Evolutionary conservation across 441 rosid species (phyloP), one percentile per base, ranked within the genome.

Genomic region (Manihot esculenta): DNA sequence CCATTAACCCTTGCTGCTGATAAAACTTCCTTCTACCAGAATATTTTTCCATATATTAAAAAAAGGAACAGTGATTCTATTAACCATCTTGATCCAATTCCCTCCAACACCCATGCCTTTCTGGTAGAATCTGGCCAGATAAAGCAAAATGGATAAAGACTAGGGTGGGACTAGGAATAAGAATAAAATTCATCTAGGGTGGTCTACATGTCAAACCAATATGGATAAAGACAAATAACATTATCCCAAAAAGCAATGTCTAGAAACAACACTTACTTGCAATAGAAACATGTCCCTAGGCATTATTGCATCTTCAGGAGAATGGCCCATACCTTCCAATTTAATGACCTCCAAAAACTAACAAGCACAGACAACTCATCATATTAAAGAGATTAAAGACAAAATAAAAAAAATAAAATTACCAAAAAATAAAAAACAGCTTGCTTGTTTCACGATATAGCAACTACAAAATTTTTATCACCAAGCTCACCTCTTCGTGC

Each of bases 321-420:
- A 84, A 74, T 89, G 92, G 59, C 84, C 86, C 63, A 86, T 80
- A 53, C 99, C 96, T 81, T 92, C 99, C 70, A 95, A 67, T 75
- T 92, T 95, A 64, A 95, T 86, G 71, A 95, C 96, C 82, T 95
- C 99, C 88, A 95, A 77, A 78, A 86, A 86, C 99, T 95, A 80
- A 60, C 24, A 65, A 65, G 7, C 33, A 71, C 8, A 64, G n/a
- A 54, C 33, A 30, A 55, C 38, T 49, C 33, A 48, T n/a, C 18
- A n/a, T 30, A 14, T 56, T n/a, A 66, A 14, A 26, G 33, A 64
- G 14, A 50, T 1, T 8, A 50, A 44, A 30, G 66, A 63, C 3
- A 21, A 56, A 18, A 14, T n/a, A n/a, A n/a, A n/a, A n/a, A n/a
- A n/a, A n/a, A n/a, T n/a, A n/a, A n/a, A n/a, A n/a, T n/a, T n/a